Percentiles rank a stretch among this genome's conserved stretches.
phyloP scores from a whole-genome alignment of 768 basidiomycete species.

The Crepidotus variabilis region DNA sequence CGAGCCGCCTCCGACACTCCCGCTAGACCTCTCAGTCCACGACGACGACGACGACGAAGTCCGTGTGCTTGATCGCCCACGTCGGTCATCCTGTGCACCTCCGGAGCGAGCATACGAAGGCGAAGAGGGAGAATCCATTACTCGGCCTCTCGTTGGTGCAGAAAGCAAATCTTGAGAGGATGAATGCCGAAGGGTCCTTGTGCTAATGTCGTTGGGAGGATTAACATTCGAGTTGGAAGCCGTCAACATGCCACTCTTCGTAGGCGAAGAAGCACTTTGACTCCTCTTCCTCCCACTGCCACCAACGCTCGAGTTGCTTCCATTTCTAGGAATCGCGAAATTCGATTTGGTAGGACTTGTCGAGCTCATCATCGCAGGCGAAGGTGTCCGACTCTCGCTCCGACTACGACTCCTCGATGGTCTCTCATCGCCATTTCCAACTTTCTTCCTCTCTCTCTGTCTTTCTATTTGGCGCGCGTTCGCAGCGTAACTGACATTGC shows the following conservation, averaged over 20 bases:
- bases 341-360: neutral
- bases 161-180: conserved; percentile 10
- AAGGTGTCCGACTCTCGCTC: conserved; percentile 25
- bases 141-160: conserved; percentile 15
- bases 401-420: conserved; percentile 18
- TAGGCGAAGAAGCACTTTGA: neutral
- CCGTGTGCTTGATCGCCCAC: conserved; percentile 55
- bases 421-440: conserved; percentile 17
- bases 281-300: neutral
- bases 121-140: conserved; percentile 4
- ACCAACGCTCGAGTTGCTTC: neutral
- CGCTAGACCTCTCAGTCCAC: conserved; percentile 33
- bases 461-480: conserved; percentile 8
- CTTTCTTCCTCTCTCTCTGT: conserved; percentile 11
- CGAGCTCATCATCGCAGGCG: conserved; percentile 22
- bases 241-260: conserved; percentile 8
- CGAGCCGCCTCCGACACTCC: conserved; percentile 26
- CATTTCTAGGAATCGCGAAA: neutral
- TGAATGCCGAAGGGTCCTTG: conserved; percentile 9
- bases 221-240: conserved; percentile 12
- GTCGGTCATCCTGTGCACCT: conserved; percentile 18
- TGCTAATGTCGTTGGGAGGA: conserved; percentile 7
- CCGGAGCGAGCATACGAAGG: conserved; percentile 9
- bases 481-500: neutral
- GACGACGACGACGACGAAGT: conserved; percentile 45